These are phyloP conservation scores for Rhododendron griersonianum DNA, from an alignment of 148 eudicot species.

Conservation along the genomic window DNA sequence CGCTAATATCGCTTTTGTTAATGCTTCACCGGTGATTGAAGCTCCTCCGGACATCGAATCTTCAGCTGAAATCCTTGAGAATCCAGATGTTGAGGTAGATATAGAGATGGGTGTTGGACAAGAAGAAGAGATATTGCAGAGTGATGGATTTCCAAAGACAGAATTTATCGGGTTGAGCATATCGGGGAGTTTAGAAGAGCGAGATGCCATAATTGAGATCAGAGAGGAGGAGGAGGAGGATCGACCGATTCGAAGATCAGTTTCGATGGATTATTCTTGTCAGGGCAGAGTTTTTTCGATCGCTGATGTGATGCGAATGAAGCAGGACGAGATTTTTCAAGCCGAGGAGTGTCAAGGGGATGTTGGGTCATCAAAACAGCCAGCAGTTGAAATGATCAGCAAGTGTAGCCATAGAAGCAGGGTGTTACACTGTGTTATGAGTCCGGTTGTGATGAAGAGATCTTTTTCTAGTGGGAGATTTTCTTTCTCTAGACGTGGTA, in stretches of 20 bases:
- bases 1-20: slow-evolving; percentile 39
- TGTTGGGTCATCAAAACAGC: slow-evolving; percentile 25
- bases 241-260: slow-evolving; percentile 42
- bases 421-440: slow-evolving; percentile 22
- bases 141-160: not conserved
- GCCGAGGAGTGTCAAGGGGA: slow-evolving; percentile 9
- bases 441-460: slow-evolving; percentile 42
- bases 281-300: slow-evolving; percentile 38
- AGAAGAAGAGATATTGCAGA: slow-evolving; percentile 7
- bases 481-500: slow-evolving; percentile 27
- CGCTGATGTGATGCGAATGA: slow-evolving; percentile 21
- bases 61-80: not conserved
- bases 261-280: slow-evolving; percentile 48
- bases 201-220: slow-evolving; percentile 25
- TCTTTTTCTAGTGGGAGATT: slow-evolving; percentile 67
- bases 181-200: slow-evolving; percentile 13
- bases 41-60: not conserved
- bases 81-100: slow-evolving; percentile 1
- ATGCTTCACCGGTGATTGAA: slow-evolving; percentile 12
- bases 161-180: slow-evolving; percentile 21
- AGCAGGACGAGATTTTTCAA: slow-evolving; percentile 26
- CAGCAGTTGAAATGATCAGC: slow-evolving; percentile 21
- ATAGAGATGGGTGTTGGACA: slow-evolving; percentile 4
- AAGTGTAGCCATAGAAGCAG: slow-evolving; percentile 18
- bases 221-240: slow-evolving; percentile 15